Evolutionary conservation across 371 early-diverging fungal genomes (phyloP), one percentile per base, ranked within the genome.

Genomic region (Actinomucor elegans): DNA sequence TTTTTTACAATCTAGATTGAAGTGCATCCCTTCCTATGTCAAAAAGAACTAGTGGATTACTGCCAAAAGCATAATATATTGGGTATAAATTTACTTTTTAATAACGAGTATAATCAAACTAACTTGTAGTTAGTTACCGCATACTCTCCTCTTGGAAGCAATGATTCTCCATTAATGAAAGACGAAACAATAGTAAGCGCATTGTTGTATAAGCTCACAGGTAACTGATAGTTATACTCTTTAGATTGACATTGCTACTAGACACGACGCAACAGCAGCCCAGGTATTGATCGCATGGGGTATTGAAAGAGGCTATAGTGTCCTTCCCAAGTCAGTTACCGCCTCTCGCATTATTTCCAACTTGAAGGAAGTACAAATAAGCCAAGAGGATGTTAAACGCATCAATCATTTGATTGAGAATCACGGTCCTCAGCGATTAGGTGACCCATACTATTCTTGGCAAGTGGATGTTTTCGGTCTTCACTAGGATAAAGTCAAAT

Each of bases 241-340:
- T n/a, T 58, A 64, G 64, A 55, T 42, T 48, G 54, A 69, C 15
- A 71, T 91, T 38, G 89, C 91, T 12, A 55, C 80, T 42, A 79
- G 73, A 26, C 71, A 86, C 55, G 50, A 64, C 15, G 84, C 80
- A 38, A 77, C 86, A 3, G 69, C 88, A 0, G 88, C 92, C 1
- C 89, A 92, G 54, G 81, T 91, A 26, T 64, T 87, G 11, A 63
- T 94, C 23, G 75, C 84, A 12, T 94, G 92, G 91, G 80, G 73
- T 12, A 55, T 87, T 31, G 72, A 88, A 48, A 80, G 87, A 32
- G 77, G 77, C 2, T 61, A 57, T 23, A 26, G 43, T 5, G 82
- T 76, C 7, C 65, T 82, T 44, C 81, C 82, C 17, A 82, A 82
- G 60, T 73, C 76, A 18, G 69, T 67, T 2, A 70, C 60, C 15